Evolutionary conservation across 805 yeast genomes (phyloP).

Genomic region (baker's yeast (Saccharomyces cerevisiae)): DNA sequence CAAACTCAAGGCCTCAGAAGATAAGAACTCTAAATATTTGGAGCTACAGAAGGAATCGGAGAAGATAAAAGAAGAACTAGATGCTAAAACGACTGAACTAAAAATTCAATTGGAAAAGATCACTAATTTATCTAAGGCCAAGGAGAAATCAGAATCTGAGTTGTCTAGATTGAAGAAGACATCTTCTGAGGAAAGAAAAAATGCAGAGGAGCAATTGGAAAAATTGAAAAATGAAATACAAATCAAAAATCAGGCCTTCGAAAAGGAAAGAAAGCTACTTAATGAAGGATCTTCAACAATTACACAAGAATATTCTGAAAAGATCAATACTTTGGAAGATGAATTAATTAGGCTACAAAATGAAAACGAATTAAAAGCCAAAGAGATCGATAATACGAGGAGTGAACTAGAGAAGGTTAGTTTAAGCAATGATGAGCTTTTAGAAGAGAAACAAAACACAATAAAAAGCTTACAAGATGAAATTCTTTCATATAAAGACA

Average conservation of each 20-base stretch:
- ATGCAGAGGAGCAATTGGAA: constrained; percentile 3
- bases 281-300: constrained; percentile 43
- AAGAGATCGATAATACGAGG: neutral
- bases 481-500: neutral
- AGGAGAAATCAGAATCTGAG: neutral
- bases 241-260: constrained; percentile 37
- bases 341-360: neutral
- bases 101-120: neutral
- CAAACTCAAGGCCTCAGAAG: constrained; percentile 4
- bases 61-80: neutral
- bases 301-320: constrained; percentile 38
- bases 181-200: neutral
- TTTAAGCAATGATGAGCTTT: neutral
- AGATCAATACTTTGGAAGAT: constrained; percentile 8
- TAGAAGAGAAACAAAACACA: neutral
- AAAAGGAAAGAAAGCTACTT: constrained; percentile 40
- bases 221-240: constrained; percentile 27
- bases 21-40: neutral
- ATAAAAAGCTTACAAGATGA: neutral
- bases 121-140: neutral
- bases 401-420: neutral
- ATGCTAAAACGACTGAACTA: neutral
- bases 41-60: constrained; percentile 2
- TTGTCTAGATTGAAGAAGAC: neutral
- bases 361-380: neutral